Percentiles rank a stretch among this genome's conserved stretches.
phyloP scores from a whole-genome alignment of 2,329 filamentous ascomycete species.

The Gremmenia infestans region DNA sequence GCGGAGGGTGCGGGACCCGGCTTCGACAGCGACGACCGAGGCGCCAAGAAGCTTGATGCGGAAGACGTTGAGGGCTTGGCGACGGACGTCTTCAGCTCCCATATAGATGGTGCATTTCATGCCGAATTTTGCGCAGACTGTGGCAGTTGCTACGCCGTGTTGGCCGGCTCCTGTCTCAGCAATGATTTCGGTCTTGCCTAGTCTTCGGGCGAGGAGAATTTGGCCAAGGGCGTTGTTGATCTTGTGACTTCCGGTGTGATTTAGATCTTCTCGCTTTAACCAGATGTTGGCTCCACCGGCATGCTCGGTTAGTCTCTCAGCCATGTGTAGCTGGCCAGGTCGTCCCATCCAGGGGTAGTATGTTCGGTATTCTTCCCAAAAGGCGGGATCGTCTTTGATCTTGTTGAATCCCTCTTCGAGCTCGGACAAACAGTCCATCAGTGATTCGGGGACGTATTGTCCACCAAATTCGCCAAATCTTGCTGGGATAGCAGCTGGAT shows the following conservation, averaged over 20 bases:
- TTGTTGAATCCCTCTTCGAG: conserved; percentile 87
- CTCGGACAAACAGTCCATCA: conserved; percentile 94
- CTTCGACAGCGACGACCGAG: conserved; percentile 86
- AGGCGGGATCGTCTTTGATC: conserved; percentile 79
- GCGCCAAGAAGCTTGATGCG: conserved; percentile 95
- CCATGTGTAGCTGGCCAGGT: conserved; percentile 85
- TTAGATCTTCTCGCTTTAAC: conserved; percentile 95
- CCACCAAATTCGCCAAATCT: conserved; percentile 95
- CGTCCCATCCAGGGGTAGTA: conserved; percentile 98
- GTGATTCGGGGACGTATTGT: conserved; percentile 93
- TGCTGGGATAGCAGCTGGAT: conserved; percentile 61
- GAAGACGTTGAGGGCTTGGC: conserved; percentile 97
- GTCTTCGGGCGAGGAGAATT: conserved; percentile 73
- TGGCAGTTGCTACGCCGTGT: conserved; percentile 95
- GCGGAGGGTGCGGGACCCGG: conserved; percentile 76
- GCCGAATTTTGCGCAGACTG: conserved; percentile 95
- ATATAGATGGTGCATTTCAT: conserved; percentile 99
- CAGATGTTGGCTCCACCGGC: conserved; percentile 94
- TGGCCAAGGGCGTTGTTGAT: conserved; percentile 98
- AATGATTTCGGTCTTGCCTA: conserved; percentile 96
- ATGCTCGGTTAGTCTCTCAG: conserved; percentile 80
- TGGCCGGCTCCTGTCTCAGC: conserved; percentile 97
- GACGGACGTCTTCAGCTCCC: conserved; percentile 94
- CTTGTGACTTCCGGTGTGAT: conserved; percentile 98
- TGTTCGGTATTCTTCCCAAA: conserved; percentile 95